Evolutionary conservation across 495 filamentous ascomycete genomes (phyloP).

Genomic region (Penicillium egyptiacum): DNA sequence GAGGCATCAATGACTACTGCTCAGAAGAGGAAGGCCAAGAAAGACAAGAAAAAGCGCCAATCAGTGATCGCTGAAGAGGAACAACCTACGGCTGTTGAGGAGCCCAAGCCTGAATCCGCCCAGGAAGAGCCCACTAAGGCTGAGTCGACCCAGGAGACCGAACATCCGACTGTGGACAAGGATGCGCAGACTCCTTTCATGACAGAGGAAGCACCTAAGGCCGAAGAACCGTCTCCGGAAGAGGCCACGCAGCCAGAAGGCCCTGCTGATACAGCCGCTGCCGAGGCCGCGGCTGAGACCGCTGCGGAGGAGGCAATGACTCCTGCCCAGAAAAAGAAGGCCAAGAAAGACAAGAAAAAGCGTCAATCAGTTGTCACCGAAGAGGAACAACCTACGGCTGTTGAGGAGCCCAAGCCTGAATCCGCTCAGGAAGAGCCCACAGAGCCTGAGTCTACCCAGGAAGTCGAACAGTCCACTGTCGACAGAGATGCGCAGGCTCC

Average conservation of each 20-base stretch:
- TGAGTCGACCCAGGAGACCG: background rate
- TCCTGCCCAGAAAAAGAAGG: conserved; percentile 38
- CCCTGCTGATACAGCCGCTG: conserved; percentile 8
- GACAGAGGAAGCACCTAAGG: background rate
- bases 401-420: background rate
- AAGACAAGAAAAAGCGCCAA: conserved; percentile 17
- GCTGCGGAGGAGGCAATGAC: conserved; percentile 15
- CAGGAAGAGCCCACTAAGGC: conserved; percentile 6
- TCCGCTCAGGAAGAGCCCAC: background rate
- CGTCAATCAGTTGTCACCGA: background rate
- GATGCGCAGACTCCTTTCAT: background rate
- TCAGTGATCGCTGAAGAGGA: background rate
- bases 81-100: background rate
- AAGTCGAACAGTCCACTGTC: background rate
- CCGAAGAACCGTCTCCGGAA: conserved; percentile 5
- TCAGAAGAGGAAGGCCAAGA: conserved; percentile 46
- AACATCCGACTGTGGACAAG: background rate
- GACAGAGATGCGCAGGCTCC: background rate
- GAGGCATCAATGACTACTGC: conserved; percentile 18
- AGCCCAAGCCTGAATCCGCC: background rate
- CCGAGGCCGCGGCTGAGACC: background rate
- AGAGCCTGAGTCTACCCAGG: background rate
- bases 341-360: conserved; percentile 34
- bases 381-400: background rate
- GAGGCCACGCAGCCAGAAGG: conserved; percentile 6